Evolutionary conservation across 2,329 filamentous ascomycete species (phyloP).

Genomic region (Didymella glomerata): DNA sequence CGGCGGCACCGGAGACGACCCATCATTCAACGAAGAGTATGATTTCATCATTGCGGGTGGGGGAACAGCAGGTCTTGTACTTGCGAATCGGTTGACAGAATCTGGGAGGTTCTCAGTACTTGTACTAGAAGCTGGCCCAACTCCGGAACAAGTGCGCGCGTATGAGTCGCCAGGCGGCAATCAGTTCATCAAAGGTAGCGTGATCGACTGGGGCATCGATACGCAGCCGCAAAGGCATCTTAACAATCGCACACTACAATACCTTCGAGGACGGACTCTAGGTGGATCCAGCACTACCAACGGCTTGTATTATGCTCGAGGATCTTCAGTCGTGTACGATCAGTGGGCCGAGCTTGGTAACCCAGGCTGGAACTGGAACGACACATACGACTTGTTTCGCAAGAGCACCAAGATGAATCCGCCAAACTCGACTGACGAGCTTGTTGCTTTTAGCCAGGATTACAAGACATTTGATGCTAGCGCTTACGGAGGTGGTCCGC

Average conservation of each 20-base stretch:
- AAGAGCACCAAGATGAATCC: conserved; percentile 45
- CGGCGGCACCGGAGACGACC: conserved; percentile 13
- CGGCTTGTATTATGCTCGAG: conserved; percentile 47
- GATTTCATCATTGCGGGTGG: conserved; percentile 34
- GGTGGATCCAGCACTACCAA: conserved; percentile 49
- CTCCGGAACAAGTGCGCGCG: conserved; percentile 42
- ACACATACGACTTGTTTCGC: conserved; percentile 32
- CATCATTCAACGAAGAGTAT: conserved; percentile 29
- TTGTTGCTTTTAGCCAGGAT: conserved; percentile 37
- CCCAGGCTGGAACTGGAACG: conserved; percentile 59
- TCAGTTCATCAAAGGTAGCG: conserved; percentile 38
- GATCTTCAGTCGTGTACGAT: conserved; percentile 52
- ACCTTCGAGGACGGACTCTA: conserved; percentile 36
- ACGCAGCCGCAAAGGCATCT: conserved; percentile 38
- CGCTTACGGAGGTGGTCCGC: conserved; percentile 38
- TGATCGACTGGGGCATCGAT: conserved; percentile 42
- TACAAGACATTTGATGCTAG: conserved; percentile 42
- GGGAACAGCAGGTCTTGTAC: conserved; percentile 38
- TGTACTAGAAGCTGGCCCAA: conserved; percentile 46
- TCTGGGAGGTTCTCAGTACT: conserved; percentile 36
- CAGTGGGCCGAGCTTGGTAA: conserved; percentile 67
- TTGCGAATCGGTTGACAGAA: conserved; percentile 39
- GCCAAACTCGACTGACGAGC: conserved; percentile 30
- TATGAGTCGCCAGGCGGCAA: conserved; percentile 42
- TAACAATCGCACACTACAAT: conserved; percentile 34